phyloP scores from a whole-genome alignment of 768 basidiomycete species.

The Gyrodon lividus region DNA sequence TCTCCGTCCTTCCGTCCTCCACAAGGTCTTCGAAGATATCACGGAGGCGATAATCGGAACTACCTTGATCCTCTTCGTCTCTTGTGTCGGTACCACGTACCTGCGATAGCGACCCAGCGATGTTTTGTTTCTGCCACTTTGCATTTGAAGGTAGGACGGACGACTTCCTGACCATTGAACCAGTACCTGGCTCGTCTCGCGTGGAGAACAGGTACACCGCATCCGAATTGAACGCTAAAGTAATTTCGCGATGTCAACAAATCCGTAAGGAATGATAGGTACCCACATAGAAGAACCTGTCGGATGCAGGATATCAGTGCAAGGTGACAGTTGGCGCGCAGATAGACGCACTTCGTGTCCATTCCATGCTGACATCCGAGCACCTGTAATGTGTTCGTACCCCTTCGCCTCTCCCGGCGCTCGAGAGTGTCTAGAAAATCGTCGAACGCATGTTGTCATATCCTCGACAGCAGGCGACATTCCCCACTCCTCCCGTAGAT shows the following conservation, averaged over 20 bases:
- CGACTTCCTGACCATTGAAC: conserved; percentile 17
- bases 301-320: conserved; percentile 12
- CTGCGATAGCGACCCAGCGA: not conserved
- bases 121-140: conserved; percentile 14
- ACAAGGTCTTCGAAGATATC: not conserved
- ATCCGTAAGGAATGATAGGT: not conserved
- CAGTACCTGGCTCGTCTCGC: conserved; percentile 50
- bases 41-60: not conserved
- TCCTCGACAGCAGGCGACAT: conserved; percentile 44
- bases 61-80: conserved; percentile 5
- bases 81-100: not conserved
- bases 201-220: conserved; percentile 75
- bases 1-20: conserved; percentile 25
- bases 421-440: conserved; percentile 58
- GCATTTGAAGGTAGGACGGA: conserved; percentile 33
- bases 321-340: not conserved
- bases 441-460: conserved; percentile 76
- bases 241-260: conserved; percentile 6
- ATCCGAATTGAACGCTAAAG: conserved; percentile 69
- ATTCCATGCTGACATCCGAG: conserved; percentile 66
- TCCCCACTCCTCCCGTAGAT: conserved; percentile 71
- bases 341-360: conserved; percentile 63
- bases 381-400: conserved; percentile 71
- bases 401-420: conserved; percentile 36
- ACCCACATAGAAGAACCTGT: conserved; percentile 66